Conservation (phyloP, 768 basidiomycete species). For the Lactarius quietus region DNA sequence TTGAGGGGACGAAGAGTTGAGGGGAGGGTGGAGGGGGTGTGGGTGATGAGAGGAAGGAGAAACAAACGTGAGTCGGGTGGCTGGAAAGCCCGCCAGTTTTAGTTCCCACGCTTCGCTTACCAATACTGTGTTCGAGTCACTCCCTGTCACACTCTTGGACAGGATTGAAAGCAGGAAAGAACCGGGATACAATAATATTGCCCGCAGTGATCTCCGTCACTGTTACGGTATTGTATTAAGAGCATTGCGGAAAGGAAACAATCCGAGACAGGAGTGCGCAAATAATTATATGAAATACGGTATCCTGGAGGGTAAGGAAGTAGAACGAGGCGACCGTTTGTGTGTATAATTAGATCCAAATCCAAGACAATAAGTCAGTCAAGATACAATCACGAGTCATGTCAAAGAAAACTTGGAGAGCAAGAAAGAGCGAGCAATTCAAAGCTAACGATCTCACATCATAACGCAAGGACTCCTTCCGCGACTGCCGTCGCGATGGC, state of each 20-base stretch:
- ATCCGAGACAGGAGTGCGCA: slow-evolving; percentile 4
- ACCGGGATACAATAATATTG: not conserved
- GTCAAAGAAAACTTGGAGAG: not conserved
- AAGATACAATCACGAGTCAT: slow-evolving; percentile 8
- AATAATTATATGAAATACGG: slow-evolving; percentile 16
- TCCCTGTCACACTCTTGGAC: no score
- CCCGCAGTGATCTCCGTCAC: not conserved
- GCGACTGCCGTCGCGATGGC: slow-evolving; percentile 17
- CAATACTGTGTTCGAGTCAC: not conserved
- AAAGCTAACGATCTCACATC: slow-evolving; percentile 34
- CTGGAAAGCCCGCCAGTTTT: not conserved
- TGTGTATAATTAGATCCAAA: slow-evolving; percentile 11
- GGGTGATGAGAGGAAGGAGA: slow-evolving; percentile 17
- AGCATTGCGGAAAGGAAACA: not conserved
- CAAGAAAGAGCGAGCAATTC: slow-evolving; percentile 10
- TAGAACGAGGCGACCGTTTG: not conserved
- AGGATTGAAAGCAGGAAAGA: no score
- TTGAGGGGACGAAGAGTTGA: not conserved
- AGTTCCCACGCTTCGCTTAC: slow-evolving; percentile 21
- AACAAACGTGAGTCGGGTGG: slow-evolving; percentile 3
- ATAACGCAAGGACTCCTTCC: slow-evolving; percentile 35
- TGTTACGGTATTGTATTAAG: slow-evolving; percentile 7
- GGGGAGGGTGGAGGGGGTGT: slow-evolving; percentile 21
- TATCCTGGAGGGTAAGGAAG: not conserved
- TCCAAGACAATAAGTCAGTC: slow-evolving; percentile 2